phyloP scores from a whole-genome alignment of 148 eudicot genomes.

The Rhododendron ovatum region DNA sequence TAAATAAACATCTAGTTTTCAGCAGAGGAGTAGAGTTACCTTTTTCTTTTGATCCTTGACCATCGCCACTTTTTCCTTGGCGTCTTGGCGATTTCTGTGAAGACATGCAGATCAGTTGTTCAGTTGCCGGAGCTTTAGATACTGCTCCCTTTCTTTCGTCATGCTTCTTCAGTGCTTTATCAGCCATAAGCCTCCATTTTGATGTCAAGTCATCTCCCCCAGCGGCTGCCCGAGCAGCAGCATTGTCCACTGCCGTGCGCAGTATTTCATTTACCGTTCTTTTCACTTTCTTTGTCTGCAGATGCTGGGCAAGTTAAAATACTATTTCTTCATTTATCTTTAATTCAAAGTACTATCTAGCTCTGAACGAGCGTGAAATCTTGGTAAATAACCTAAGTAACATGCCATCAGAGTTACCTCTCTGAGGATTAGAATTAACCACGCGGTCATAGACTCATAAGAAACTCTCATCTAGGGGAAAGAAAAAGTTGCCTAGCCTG shows the following conservation, averaged over 20 bases:
- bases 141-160: not conserved
- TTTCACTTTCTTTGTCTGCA: conserved; percentile 5
- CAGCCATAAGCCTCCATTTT: conserved; percentile 15
- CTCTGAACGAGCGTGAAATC: not conserved
- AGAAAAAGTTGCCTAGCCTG: not conserved
- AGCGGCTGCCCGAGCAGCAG: conserved; percentile 14
- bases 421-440: not conserved
- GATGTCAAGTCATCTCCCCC: conserved; percentile 11
- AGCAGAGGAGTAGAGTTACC: not conserved
- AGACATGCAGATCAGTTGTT: not conserved
- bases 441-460: not conserved
- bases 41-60: not conserved
- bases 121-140: not conserved
- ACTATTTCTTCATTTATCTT: not conserved
- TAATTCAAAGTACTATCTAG: not conserved
- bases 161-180: not conserved
- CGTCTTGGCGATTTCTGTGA: not conserved
- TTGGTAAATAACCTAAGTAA: not conserved
- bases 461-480: not conserved
- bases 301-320: too few species aligned
- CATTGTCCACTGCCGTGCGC: conserved; percentile 7
- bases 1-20: not conserved
- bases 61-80: not conserved
- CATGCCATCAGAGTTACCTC: not conserved
- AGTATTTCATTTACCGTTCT: not conserved